Conservation (phyloP, 2,329 filamentous ascomycete genomes). For the Lasiodiplodia theobromae region DNA sequence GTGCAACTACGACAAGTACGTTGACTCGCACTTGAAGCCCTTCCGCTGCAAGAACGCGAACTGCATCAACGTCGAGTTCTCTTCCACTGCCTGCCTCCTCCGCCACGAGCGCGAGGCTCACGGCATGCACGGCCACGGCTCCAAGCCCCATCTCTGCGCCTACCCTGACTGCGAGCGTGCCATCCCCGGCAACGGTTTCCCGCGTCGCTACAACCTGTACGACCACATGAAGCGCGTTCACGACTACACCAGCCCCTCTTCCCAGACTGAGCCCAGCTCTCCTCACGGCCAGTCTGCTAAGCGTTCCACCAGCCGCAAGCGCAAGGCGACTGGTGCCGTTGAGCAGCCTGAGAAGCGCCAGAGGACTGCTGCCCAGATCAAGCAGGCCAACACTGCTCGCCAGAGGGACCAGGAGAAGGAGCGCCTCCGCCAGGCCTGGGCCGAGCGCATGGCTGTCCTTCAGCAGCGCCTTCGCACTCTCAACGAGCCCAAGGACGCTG, state of each 20-base stretch:
- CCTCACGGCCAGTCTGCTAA: slow-evolving; percentile 37
- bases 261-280: slow-evolving; percentile 39
- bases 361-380: slow-evolving; percentile 39
- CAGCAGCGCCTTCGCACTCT: slow-evolving; percentile 43
- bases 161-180: slow-evolving; percentile 88
- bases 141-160: slow-evolving; percentile 89
- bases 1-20: slow-evolving; percentile 99
- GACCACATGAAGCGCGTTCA: slow-evolving; percentile 98
- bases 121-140: slow-evolving; percentile 92
- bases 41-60: slow-evolving; percentile 89
- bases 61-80: slow-evolving; percentile 88
- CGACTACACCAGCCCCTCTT: slow-evolving; percentile 57
- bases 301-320: slow-evolving; percentile 44
- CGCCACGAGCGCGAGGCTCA: slow-evolving; percentile 96
- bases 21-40: slow-evolving; percentile 95
- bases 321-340: slow-evolving; percentile 42
- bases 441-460: slow-evolving; percentile 45
- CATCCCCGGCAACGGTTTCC: slow-evolving; percentile 84
- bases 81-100: slow-evolving; percentile 91
- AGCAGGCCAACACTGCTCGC: slow-evolving; percentile 41
- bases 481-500: slow-evolving; percentile 43
- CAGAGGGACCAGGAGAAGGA: slow-evolving; percentile 39
- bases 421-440: slow-evolving; percentile 41
- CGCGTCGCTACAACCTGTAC: slow-evolving; percentile 91
- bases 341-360: slow-evolving; percentile 44